Evolutionary conservation across 2,329 filamentous ascomycete species (phyloP), one percentile per base, ranked within the genome.

Genomic region (Fusarium caatingaense): DNA sequence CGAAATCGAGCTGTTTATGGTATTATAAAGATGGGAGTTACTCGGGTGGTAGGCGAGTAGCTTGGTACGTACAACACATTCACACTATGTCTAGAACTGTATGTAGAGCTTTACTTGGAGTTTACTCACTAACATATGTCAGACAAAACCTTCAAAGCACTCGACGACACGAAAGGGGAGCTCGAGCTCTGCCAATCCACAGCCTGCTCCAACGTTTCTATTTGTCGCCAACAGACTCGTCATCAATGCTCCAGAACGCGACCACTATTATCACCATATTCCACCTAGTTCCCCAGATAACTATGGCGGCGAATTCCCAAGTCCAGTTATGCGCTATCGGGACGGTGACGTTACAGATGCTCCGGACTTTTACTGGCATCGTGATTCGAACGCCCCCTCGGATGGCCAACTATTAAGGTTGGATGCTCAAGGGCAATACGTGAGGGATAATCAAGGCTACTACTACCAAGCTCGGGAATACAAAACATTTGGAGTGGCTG

Each of bases 191-290:
- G 55, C 47, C 6, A 65, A 16, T 32, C 60, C 54, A 12, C 23
- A 30, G 4, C 20, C 27, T 15, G 18, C 20, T 8, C 56, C 76
- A 3, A 77, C 73, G 34, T 83, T 83, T 57, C 65, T 83, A 2
- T 84, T 84, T 27, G 73, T 80, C 5, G 74, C 82, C 46, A 82
- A 81, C 60, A 77, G 81, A 42, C 69, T 82, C 6, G 8, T 57
- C 3, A 59, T 80, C 23, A 45, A 70, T 9, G 47, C 48, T 8
- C 70, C 69, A 9, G 56, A 47, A 0, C 11, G 21, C 5, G 53
- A 72, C 6, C 23, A 40, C 1, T 64, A 69, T 18, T 45, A 55
- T n/a, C 80, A 82, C 40, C 54, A 25, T 1, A 51, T 79, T 6
- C 81, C 81, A 0, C 81, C 80, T 0, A 45, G 2, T 7, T 23